Evolutionary conservation across 345 rosid genomes (phyloP).

Genomic region (Syzygium aqueum): DNA sequence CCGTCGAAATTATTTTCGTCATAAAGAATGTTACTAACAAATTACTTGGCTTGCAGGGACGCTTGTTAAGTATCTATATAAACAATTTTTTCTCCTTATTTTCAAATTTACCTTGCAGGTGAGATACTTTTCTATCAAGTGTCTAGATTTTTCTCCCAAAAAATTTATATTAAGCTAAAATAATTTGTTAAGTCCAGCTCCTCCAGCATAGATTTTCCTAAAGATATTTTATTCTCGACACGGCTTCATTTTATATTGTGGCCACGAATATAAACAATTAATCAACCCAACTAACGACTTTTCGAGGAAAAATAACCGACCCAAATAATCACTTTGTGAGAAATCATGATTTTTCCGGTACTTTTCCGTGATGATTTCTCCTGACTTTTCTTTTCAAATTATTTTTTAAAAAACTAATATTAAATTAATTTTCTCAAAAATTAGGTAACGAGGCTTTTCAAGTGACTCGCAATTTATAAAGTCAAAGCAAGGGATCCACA

Average conservation of each 20-base stretch:
- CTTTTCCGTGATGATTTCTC: not conserved
- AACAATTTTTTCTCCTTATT: not conserved
- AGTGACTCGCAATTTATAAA: no score
- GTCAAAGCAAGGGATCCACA: not conserved
- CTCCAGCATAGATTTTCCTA: not conserved
- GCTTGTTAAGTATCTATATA: not conserved
- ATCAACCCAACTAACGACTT: not conserved
- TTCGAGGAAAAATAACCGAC: not conserved
- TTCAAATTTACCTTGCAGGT: no score
- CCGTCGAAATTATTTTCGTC: not conserved
- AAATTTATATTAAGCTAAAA: no score
- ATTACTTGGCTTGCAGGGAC: not conserved
- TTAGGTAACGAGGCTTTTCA: no score
- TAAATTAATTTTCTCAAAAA: no score
- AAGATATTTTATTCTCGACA: not conserved
- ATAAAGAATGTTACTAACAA: not conserved
- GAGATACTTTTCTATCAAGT: no score
- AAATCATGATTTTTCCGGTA: not conserved
- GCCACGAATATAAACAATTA: not conserved
- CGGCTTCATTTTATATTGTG: not conserved
- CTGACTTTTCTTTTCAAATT: not conserved
- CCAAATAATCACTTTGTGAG: not conserved
- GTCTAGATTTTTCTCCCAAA: no score
- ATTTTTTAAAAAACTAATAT: no score
- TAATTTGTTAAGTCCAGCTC: no score